Percentiles rank a stretch among this genome's conserved stretches.
phyloP scores from a whole-genome alignment of 768 basidiomycete species.

The Tephrocybe sp. region DNA sequence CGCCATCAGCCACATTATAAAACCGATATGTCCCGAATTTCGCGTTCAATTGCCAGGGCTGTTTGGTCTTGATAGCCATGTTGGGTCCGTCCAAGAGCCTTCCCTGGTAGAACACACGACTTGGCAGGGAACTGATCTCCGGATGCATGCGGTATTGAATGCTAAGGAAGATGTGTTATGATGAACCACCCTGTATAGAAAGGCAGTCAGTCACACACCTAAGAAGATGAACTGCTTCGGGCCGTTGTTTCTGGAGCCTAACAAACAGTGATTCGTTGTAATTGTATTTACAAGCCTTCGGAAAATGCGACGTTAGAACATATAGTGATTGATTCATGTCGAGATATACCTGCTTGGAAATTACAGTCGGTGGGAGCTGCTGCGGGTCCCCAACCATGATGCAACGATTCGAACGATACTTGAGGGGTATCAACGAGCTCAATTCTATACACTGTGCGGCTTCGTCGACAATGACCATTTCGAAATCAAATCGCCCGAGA shows the following conservation, averaged over 20 bases:
- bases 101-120: constrained; percentile 82
- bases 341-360: constrained; percentile 44
- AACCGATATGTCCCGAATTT: constrained; percentile 89
- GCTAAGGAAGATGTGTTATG: constrained; percentile 38
- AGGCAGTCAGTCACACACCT: too few species aligned
- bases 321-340: neutral
- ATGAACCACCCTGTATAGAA: too few species aligned
- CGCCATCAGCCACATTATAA: constrained; percentile 73
- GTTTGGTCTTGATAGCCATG: constrained; percentile 80
- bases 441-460: constrained; percentile 97
- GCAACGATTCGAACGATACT: constrained; percentile 79
- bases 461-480: constrained; percentile 96
- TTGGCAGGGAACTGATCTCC: constrained; percentile 88
- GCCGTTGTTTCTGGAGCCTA: constrained; percentile 75
- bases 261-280: constrained; percentile 96
- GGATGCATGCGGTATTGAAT: constrained; percentile 99
- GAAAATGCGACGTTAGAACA: constrained; percentile 5
- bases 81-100: constrained; percentile 82
- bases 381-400: constrained; percentile 96
- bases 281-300: constrained; percentile 61
- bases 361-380: constrained; percentile 90
- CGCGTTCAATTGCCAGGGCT: constrained; percentile 80
- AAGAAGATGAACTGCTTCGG: constrained; percentile 86
- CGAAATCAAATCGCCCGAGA: constrained; percentile 83
- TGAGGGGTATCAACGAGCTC: constrained; percentile 92